Base-by-base conservation (phyloP, 768 basidiomycete genomes). In the Pulveroboletus sp. region DNA sequence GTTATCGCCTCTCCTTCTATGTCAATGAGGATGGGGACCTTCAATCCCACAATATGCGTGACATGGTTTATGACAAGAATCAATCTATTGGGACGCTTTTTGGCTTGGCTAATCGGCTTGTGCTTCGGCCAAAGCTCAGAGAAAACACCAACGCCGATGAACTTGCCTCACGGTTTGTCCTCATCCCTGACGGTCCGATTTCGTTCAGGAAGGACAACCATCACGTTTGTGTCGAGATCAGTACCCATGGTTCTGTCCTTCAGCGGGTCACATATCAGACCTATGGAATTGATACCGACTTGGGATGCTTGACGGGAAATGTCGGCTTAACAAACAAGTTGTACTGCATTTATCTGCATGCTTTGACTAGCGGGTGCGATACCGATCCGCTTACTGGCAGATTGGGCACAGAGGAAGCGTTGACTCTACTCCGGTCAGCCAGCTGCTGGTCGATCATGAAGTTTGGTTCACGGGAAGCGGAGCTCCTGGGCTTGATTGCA, bases 71-170 rank as follows among this genome's bases (percentile, higher is more conserved):
- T n/a, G 74, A 77, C 45, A 1, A 44, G 3, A 43, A 63, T 31
- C 79, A 79, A 50, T 74, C 67, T 1, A 60, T 61, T 1, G 75
- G 76, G 1, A 72, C 75, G 1, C 59, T 81, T 56, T 68, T 76
- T 35, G 79, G 78, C 13, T 56, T 80, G 31, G 35, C 39, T 30
- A 71, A 63, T 31, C 69, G 61, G 32, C 71, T 77, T n/a, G 65
- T 79, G 5, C 67, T 78, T 37, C 66, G 74, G 14, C 59, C 57
- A 41, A 64, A 55, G 14, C 2, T 15, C 13, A 40, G n/a, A 30
- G n/a, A 11, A 30, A 21, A 21, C 4, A 21, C 21, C 21, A 2
- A 21, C 21, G 21, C 21, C 21, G 45, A 38, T 0, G 55, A 54
- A 21, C 41, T 57, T n/a, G 13, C 50, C 6, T 51, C 52, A 1